These are phyloP conservation scores for Conticribra weissflogii DNA, from an alignment of 108 stramenopile genomes.

Conservation along the genomic window DNA sequence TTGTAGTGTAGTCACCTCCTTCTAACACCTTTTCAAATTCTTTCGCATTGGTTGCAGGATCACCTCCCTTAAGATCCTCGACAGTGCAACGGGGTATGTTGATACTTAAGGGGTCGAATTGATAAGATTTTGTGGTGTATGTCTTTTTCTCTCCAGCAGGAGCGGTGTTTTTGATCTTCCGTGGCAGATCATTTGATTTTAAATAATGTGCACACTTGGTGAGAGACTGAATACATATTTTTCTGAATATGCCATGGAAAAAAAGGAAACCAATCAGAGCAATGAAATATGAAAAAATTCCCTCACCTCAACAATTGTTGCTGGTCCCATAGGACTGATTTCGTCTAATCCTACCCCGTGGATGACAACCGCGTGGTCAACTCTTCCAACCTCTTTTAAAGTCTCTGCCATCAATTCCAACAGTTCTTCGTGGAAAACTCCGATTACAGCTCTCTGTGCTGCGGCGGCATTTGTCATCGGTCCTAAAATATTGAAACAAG, in stretches of 20 bases:
- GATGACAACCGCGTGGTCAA: slow-evolving; percentile 97
- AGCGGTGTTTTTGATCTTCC: slow-evolving; percentile 78
- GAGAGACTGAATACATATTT: too few species aligned
- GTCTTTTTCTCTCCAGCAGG: slow-evolving; percentile 67
- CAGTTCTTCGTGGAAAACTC: slow-evolving; percentile 93
- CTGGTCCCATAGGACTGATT: slow-evolving; percentile 95
- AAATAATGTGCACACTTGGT: too few species aligned
- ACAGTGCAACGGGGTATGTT: slow-evolving; percentile 90
- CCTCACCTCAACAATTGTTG: slow-evolving; percentile 87
- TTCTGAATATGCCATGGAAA: slow-evolving; percentile 1
- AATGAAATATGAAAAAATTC: background rate
- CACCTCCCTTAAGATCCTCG: slow-evolving; percentile 95
- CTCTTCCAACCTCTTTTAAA: slow-evolving; percentile 88
- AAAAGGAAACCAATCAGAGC: background rate
- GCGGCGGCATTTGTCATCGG: slow-evolving; percentile 98
- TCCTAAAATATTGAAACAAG: slow-evolving; percentile 97
- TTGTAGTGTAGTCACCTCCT: slow-evolving; percentile 81
- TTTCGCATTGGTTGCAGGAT: slow-evolving; percentile 91
- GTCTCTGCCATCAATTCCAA: slow-evolving; percentile 90
- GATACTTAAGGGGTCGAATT: slow-evolving; percentile 88
- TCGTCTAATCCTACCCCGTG: slow-evolving; percentile 98
- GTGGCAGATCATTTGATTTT: too few species aligned
- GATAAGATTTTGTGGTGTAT: slow-evolving; percentile 75
- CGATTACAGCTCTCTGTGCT: slow-evolving; percentile 96
- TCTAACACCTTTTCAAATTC: slow-evolving; percentile 86